phyloP scores from a whole-genome alignment of 306 rosid species.

The Lotus japonicus region DNA sequence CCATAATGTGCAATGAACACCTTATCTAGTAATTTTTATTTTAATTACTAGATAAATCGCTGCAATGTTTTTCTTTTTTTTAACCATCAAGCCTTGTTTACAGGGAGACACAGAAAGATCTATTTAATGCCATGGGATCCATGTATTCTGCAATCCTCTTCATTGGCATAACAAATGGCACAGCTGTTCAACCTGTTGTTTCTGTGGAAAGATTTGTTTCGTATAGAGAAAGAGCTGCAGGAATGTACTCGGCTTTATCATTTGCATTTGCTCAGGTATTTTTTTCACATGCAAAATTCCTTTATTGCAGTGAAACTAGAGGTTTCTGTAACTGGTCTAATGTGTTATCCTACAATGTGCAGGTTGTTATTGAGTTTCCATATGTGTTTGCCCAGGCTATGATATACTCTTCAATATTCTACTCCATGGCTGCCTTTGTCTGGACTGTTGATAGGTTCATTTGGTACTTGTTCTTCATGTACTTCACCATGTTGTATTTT shows the following conservation, averaged over 20 bases:
- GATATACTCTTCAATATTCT: slow-evolving; percentile 75
- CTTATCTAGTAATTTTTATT: no score
- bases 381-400: slow-evolving; percentile 83
- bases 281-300: slow-evolving; percentile 8
- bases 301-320: neutral
- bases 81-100: no score
- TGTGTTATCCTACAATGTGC: slow-evolving; percentile 20
- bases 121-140: slow-evolving; percentile 96
- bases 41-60: neutral
- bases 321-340: slow-evolving; percentile 21
- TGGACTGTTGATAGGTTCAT: slow-evolving; percentile 71
- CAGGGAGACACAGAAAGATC: slow-evolving; percentile 86
- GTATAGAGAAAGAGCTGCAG: slow-evolving; percentile 92
- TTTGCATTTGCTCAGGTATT: slow-evolving; percentile 96
- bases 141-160: slow-evolving; percentile 83
- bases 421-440: slow-evolving; percentile 79
- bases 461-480: slow-evolving; percentile 95
- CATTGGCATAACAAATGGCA: slow-evolving; percentile 84
- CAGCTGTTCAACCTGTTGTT: slow-evolving; percentile 95
- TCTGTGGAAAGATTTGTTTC: slow-evolving; percentile 95
- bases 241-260: slow-evolving; percentile 88
- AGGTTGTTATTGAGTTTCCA: slow-evolving; percentile 91
- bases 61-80: slow-evolving; percentile 4
- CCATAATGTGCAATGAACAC: neutral
- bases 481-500: slow-evolving; percentile 90